Conservation (phyloP, 1,139 yeast species). For the Sugiyamaella grinbergsii region DNA sequence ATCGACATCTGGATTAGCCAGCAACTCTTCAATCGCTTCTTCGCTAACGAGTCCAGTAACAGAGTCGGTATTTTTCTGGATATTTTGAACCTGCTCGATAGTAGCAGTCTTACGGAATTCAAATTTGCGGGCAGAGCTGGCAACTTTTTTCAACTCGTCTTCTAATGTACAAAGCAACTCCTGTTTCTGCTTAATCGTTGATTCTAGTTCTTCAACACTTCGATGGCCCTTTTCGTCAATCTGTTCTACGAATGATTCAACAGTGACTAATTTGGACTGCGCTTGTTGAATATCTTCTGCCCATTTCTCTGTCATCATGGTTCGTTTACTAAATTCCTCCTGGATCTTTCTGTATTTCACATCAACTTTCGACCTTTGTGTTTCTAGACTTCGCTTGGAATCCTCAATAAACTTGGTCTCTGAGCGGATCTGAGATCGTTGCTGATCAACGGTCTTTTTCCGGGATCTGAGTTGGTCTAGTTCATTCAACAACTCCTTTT, state of each 20-base stretch:
- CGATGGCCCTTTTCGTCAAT: constrained; percentile 24
- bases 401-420: constrained; percentile 55
- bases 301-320: constrained; percentile 30
- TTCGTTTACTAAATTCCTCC: constrained; percentile 32
- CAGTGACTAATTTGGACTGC: constrained; percentile 25
- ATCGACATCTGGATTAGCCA: constrained; percentile 30
- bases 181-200: constrained; percentile 26
- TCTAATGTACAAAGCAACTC: constrained; percentile 44
- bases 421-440: constrained; percentile 49
- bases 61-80: constrained; percentile 32
- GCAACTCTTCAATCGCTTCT: constrained; percentile 30
- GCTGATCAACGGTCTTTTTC: constrained; percentile 53
- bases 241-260: constrained; percentile 25
- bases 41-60: constrained; percentile 31
- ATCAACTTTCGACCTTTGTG: constrained; percentile 41
- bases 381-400: constrained; percentile 44
- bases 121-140: constrained; percentile 25
- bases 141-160: constrained; percentile 44
- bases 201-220: constrained; percentile 24
- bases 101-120: constrained; percentile 31
- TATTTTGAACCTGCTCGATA: constrained; percentile 26
- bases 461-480: constrained; percentile 49
- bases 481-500: constrained; percentile 45
- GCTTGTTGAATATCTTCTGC: constrained; percentile 29
- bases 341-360: constrained; percentile 31